Evolutionary conservation across 768 basidiomycete genomes (phyloP), one percentile per base, ranked within the genome.

Genomic region (Mycena olivaceomarginata): DNA sequence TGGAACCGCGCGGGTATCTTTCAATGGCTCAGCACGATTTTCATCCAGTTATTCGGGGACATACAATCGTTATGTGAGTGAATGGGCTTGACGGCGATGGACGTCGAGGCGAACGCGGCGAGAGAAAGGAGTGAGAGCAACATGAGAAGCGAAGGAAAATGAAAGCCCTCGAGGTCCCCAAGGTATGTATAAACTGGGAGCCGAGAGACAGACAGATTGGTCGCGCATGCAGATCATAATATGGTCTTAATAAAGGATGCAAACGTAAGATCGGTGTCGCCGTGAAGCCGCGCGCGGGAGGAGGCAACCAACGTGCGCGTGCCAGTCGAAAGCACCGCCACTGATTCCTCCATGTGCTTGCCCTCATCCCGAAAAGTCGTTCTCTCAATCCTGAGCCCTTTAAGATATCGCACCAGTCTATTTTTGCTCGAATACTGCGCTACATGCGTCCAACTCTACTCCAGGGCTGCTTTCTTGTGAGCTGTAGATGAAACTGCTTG

Each of bases 11-110:
- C 85, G 82, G 83, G 85, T 85, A 77, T 88, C 87, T 88, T 18
- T 37, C 12, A 48, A 43, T 4, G 12, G 18, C 6, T 48, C 13
- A 43, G 43, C 16, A n/a, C 20, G 13, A 31, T 20, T 39, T 63
- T 56, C 41, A 10, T 15, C 5, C 8, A 15, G 41, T 3, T 37
- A 37, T 68, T 56, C 37, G 22, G 22, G 5, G 16, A 78, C 86
- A 46, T 64, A 87, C 87, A 87, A 66, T 87, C 87, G 72, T 88
- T 88, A 75, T 88, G 87, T 4, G 87, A 87, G 70, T 88, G 86
- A 20, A 88, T 87, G 18, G 70, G 76, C 78, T 79, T 79, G 57
- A 76, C 75, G 40, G 84, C 86, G 5, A 85, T 83, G 39, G 86
- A 80, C 62, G 86, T 84, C 75, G 82, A 68, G 65, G 75, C 57